Percentiles rank a stretch among this genome's conserved stretches.
Evolutionary conservation across 2,329 filamentous ascomycete genomes (phyloP).

Genomic region (Claviceps monticola): DNA sequence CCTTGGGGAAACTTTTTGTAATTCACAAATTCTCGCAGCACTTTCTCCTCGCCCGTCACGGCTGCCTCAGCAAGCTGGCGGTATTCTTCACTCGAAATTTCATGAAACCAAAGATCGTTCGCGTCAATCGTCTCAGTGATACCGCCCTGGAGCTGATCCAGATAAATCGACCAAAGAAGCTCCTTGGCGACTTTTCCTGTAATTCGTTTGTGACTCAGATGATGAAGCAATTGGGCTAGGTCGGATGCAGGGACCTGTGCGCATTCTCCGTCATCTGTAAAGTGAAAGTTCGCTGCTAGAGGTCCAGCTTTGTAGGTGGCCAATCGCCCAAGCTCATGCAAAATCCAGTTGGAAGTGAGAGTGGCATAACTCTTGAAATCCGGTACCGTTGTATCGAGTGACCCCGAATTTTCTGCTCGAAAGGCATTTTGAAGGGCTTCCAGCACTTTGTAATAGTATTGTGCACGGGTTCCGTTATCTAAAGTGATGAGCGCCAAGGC

Average conservation of each 20-base stretch:
- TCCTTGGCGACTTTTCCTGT: constrained; percentile 45
- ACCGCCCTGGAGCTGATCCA: constrained; percentile 29
- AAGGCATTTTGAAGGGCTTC: constrained; percentile 26
- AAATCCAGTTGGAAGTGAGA: constrained; percentile 50
- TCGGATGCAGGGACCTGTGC: constrained; percentile 29
- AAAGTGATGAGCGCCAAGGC: constrained; percentile 65
- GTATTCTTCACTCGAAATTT: constrained; percentile 36
- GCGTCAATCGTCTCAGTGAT: constrained; percentile 31
- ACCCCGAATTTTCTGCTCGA: constrained; percentile 9
- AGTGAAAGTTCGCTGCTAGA: constrained; percentile 17
- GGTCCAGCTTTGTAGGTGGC: constrained; percentile 34
- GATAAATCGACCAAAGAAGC: constrained; percentile 38
- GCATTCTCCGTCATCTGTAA: constrained; percentile 34
- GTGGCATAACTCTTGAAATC: constrained; percentile 26
- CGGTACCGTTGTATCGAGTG: constrained; percentile 6
- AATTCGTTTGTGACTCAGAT: constrained; percentile 34
- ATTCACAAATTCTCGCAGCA: constrained; percentile 30
- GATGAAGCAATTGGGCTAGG: constrained; percentile 37
- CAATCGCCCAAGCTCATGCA: constrained; percentile 62
- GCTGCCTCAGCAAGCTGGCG: constrained; percentile 28
- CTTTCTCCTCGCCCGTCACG: constrained; percentile 30
- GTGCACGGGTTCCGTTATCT: constrained; percentile 63
- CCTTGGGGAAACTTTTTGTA: constrained; percentile 37
- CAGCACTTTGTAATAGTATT: constrained; percentile 66
- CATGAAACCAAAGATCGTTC: constrained; percentile 40